Evolutionary conservation across 2,329 filamentous ascomycete genomes (phyloP), one percentile per base, ranked within the genome.

Genomic region (Fusarium xyrophilum): DNA sequence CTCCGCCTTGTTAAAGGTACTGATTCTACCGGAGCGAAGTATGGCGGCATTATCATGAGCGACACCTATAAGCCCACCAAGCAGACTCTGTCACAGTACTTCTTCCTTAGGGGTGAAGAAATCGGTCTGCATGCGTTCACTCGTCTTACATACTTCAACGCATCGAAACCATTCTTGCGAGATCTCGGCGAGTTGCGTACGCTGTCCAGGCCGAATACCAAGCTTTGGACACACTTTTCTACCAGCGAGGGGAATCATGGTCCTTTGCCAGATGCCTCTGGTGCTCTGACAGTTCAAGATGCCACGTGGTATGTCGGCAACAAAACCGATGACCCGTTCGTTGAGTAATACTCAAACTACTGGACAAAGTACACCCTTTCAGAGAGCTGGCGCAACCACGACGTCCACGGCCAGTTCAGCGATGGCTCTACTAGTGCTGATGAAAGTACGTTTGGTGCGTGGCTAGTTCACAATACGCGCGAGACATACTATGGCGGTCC

Each of bases 341-440:
- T 85, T 0, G 74, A 81, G 19, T 78, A 85, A 27, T 82, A 85
- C 57, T 81, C 84, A 0, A 84, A 88, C 44, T 89, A 88, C 72
- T 89, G 88, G 71, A 89, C 87, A 12, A 89, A 89, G 69, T 89
- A 89, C 69, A 88, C 83, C 0, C 88, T 89, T 58, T 80, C 81
- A 1, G 84, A 85, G 62, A 80, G 81, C 5, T 89, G 85, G 85
- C 80, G 86, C 35, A 80, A 87, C 50, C 86, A 88, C 55, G 81
- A 81, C n/a, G 85, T 84, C 1, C 86, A 89, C 62, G 86, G 86
- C 1, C 76, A 83, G 73, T 79, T 73, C 42, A 74, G 69, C 21
- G 78, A 80, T 40, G 75, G 75, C 33, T 74, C 73, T 9, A 62
- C 77, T 5, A 86, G 82, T 27, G 68, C 77, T 12, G 83, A 85